phyloP scores from a whole-genome alignment of 2,329 filamentous ascomycete genomes.

The Fusarium haematococcum region DNA sequence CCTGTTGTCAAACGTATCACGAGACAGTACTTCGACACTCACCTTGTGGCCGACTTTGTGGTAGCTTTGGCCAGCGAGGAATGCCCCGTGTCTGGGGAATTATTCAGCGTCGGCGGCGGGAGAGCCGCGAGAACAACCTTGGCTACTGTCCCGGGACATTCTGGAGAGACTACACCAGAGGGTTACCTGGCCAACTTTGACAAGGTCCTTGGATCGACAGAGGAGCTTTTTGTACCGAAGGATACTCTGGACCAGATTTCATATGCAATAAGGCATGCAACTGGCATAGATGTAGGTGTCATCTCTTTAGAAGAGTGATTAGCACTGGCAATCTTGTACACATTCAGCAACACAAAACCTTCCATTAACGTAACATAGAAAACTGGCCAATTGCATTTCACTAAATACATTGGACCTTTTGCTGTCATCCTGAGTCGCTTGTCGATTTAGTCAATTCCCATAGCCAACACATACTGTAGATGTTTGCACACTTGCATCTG shows the following conservation, averaged over 20 bases:
- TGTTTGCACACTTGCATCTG: not conserved
- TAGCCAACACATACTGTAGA: not conserved
- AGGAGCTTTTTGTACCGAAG: conserved; percentile 32
- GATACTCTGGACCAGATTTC: conserved; percentile 30
- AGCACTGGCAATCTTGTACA: not conserved
- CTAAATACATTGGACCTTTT: not conserved
- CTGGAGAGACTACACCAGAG: conserved; percentile 16
- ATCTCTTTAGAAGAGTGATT: not conserved
- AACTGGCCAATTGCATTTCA: not conserved
- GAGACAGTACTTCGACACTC: conserved; percentile 23
- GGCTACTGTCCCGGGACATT: conserved; percentile 32
- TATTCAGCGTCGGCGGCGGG: conserved; percentile 22
- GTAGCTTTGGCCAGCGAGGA: conserved; percentile 28
- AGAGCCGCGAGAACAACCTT: conserved; percentile 30
- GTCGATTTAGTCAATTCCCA: not conserved
- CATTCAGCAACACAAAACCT: not conserved
- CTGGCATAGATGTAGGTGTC: conserved; percentile 7
- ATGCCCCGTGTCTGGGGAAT: conserved; percentile 31
- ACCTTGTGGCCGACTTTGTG: conserved; percentile 23
- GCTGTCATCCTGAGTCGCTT: not conserved
- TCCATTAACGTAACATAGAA: not conserved
- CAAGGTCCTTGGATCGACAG: conserved; percentile 23
- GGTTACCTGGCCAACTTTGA: conserved; percentile 29
- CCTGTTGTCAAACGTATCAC: conserved; percentile 30
- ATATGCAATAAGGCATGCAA: conserved; percentile 20